Evolutionary conservation across 306 rosid genomes (phyloP).

Genomic region (Betula pendula): DNA sequence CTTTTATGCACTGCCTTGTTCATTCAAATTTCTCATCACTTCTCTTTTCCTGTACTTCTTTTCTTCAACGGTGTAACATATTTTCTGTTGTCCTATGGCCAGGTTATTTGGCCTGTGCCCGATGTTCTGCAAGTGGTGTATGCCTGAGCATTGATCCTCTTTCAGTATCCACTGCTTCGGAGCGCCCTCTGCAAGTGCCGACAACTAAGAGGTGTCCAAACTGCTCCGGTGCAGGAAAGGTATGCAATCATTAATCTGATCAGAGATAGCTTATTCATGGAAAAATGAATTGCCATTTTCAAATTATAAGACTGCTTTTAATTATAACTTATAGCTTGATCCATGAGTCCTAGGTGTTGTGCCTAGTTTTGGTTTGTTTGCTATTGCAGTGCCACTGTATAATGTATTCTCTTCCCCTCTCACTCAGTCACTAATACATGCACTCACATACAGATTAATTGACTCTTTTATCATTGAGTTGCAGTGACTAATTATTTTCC

Average conservation of each 20-base stretch:
- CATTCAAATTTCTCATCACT: background rate
- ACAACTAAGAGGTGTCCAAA: constrained; percentile 59
- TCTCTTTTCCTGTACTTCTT: background rate
- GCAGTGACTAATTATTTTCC: background rate
- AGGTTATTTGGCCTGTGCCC: constrained; percentile 96
- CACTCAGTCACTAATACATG: background rate
- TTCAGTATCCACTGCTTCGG: constrained; percentile 50
- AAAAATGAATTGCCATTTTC: background rate
- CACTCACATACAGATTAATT: background rate
- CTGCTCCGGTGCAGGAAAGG: constrained; percentile 97
- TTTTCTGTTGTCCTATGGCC: constrained; percentile 22
- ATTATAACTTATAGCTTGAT: background rate
- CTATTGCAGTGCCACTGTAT: background rate
- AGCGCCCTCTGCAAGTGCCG: constrained; percentile 55
- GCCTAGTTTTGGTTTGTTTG: background rate
- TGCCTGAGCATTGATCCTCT: constrained; percentile 65
- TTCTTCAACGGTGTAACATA: background rate
- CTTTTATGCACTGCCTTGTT: no score
- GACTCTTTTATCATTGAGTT: constrained; percentile 1
- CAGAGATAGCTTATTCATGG: background rate
- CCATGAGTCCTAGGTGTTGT: background rate
- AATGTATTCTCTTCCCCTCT: background rate
- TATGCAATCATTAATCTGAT: constrained; percentile 32
- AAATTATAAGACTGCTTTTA: background rate
- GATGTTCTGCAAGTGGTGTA: constrained; percentile 84